Evolutionary conservation across 176 grass and related monocot species (phyloP), one percentile per base, ranked within the genome.

Genomic region (Urochloa ruziziensis): DNA sequence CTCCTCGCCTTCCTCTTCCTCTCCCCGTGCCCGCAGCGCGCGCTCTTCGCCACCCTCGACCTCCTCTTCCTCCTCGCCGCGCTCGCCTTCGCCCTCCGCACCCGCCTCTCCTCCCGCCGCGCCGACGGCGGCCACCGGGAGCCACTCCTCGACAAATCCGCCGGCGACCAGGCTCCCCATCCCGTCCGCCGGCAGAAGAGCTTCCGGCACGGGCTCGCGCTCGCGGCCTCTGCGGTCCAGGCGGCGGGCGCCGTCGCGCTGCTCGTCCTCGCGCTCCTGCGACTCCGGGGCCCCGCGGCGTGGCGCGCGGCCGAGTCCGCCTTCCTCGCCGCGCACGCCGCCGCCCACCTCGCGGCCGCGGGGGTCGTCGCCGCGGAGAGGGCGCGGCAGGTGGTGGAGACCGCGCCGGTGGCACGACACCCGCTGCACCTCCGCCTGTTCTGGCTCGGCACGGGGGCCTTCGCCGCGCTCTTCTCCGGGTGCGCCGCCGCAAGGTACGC

Each of bases 11-110:
- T 79, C 74, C 19, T 83, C 59, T 80, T 86, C 37, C 83, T 89
- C n/a, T 83, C 88, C 0, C 88, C 88, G 0, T 94, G 86, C 70
- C 83, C 88, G n/a, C 91, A 86, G 88, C 86, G 88, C 74, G 34
- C 35, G 27, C 79, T 90, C 59, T 69, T 82, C 24, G 70, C 16
- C 16, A 73, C 72, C 7, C 7, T 84, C 40, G 73, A 89, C 73
- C 32, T 77, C 19, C 51, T 87, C 58, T 87, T 91, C 86, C 73
- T 94, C 51, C 19, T 89, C 64, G 57, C 58, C 33, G 57, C 68
- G 9, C 37, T 86, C 61, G 30, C 4, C 5, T 2, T 86, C 34
- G 15, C 52, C 17, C 24, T 74, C 48, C 86, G 70, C 42, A 58
- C 82, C 25, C 64, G 84, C 43, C 10, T 79, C 10, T 47, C 25